Conservation (phyloP, 306 rosid genomes). For the Rubus parviflorus region DNA sequence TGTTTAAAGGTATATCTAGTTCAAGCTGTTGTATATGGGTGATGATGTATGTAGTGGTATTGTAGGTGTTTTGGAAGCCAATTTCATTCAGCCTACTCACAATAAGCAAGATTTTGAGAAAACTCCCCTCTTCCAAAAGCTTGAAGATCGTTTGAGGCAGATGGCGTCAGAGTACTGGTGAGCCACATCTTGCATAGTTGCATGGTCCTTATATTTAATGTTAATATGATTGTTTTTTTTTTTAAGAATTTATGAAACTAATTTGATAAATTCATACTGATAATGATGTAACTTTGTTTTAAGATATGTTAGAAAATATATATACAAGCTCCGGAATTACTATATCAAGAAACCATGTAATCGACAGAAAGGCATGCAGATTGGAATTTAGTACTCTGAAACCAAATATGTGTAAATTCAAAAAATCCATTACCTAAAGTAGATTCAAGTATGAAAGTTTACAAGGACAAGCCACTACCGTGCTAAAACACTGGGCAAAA, state of each 20-base stretch:
- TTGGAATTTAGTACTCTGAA: neutral
- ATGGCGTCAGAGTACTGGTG: slow-evolving; percentile 92
- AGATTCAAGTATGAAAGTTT: neutral
- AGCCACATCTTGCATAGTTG: slow-evolving; percentile 12
- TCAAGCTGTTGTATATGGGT: neutral
- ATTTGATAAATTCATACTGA: too few relatives aligned
- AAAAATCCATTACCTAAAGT: neutral
- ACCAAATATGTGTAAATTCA: neutral
- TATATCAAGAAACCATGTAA: neutral
- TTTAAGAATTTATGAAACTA: neutral
- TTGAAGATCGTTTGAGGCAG: slow-evolving; percentile 72
- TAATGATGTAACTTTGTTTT: neutral
- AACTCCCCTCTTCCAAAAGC: slow-evolving; percentile 79
- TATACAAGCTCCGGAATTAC: neutral
- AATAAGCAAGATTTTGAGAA: slow-evolving; percentile 94
- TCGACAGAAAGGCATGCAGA: neutral
- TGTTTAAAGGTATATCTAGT: slow-evolving; percentile 8
- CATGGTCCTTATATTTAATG: neutral
- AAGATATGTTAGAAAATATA: neutral
- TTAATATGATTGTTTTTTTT: neutral
- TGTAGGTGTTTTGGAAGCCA: slow-evolving; percentile 80
- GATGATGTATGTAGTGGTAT: neutral
- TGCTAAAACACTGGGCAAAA: neutral
- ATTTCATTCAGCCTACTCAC: slow-evolving; percentile 83
- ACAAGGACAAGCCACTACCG: neutral